phyloP scores from a whole-genome alignment of 768 basidiomycete species.

The Gloeophyllum trabeum region DNA sequence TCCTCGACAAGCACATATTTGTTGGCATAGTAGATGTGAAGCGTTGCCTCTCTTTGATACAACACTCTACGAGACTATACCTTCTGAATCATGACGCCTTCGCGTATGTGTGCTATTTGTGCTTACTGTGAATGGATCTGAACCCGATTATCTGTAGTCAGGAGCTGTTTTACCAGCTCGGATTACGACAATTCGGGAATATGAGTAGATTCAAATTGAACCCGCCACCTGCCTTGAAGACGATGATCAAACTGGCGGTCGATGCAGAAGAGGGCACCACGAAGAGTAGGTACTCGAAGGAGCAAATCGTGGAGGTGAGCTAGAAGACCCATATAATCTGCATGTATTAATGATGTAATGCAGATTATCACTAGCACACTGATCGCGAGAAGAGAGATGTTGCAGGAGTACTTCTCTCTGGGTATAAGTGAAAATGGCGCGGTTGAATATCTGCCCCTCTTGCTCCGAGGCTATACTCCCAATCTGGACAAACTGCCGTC shows the following conservation, averaged over 20 bases:
- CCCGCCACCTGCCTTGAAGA: conserved; percentile 65
- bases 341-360: background rate
- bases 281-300: conserved; percentile 40
- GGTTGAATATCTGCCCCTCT: conserved; percentile 69
- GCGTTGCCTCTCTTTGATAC: conserved; percentile 70
- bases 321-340: background rate
- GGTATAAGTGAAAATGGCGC: conserved; percentile 52
- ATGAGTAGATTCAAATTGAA: conserved; percentile 68
- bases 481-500: conserved; percentile 84
- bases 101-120: conserved; percentile 36
- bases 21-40: conserved; percentile 82
- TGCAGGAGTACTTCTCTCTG: conserved; percentile 85
- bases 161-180: conserved; percentile 92
- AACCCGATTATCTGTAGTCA: conserved; percentile 40
- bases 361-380: conserved; percentile 60
- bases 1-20: conserved; percentile 80
- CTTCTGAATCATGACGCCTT: conserved; percentile 78
- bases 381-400: conserved; percentile 62
- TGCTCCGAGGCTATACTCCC: conserved; percentile 82
- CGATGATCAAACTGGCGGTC: conserved; percentile 70
- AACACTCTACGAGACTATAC: conserved; percentile 82
- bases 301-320: conserved; percentile 62
- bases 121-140: background rate
- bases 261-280: conserved; percentile 47
- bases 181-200: conserved; percentile 82